phyloP scores from a whole-genome alignment of 768 basidiomycete species.

The Tylopilus rubrobrunneus region DNA sequence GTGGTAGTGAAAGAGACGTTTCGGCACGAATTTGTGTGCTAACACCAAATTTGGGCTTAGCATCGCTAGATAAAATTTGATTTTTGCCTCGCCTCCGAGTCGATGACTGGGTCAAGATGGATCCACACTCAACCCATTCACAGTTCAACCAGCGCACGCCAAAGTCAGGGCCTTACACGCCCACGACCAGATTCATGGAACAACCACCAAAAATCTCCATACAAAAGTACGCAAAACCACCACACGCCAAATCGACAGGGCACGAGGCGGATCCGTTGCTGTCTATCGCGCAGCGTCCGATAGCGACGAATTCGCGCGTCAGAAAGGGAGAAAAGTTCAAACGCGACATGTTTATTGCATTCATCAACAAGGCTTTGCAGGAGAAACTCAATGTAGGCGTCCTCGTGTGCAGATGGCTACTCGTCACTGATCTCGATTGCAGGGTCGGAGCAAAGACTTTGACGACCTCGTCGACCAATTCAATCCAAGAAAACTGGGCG shows the following conservation, averaged over 20 bases:
- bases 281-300: slow-evolving; percentile 44
- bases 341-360: slow-evolving; percentile 81
- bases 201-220: slow-evolving; percentile 37
- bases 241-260: slow-evolving; percentile 25
- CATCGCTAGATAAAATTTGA: neutral
- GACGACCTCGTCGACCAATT: slow-evolving; percentile 91
- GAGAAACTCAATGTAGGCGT: slow-evolving; percentile 63
- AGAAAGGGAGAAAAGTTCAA: slow-evolving; percentile 73
- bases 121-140: slow-evolving; percentile 70
- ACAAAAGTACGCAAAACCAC: slow-evolving; percentile 43
- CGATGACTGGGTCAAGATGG: slow-evolving; percentile 43
- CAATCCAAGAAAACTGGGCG: slow-evolving; percentile 43
- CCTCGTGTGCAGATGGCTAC: slow-evolving; percentile 7
- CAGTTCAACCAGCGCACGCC: slow-evolving; percentile 74
- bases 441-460: slow-evolving; percentile 76
- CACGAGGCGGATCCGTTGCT: slow-evolving; percentile 9
- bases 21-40: slow-evolving; percentile 8
- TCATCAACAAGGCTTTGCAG: slow-evolving; percentile 75
- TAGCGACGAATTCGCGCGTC: slow-evolving; percentile 75
- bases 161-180: slow-evolving; percentile 57
- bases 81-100: neutral
- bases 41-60: slow-evolving; percentile 14
- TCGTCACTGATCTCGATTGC: slow-evolving; percentile 14
- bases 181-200: slow-evolving; percentile 45
- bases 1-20: slow-evolving; percentile 8